These are phyloP conservation scores for Cordia subcordata DNA, from an alignment of 257 asterid species.

Conservation along the genomic window DNA sequence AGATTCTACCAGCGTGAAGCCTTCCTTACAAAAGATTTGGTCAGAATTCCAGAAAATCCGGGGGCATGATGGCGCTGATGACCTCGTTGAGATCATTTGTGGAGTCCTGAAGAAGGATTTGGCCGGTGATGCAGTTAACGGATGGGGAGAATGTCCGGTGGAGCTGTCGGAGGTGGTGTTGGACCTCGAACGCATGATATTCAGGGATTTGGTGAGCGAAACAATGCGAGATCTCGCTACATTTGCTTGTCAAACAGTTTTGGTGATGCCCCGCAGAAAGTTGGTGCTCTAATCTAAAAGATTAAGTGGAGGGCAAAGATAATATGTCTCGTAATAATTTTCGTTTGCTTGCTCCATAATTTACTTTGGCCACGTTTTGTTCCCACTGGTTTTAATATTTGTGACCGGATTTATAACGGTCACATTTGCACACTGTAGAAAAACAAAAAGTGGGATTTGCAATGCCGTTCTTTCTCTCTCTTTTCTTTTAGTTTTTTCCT, in stretches of 20 bases:
- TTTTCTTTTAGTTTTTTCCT: no score
- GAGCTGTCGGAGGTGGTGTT: constrained; percentile 67
- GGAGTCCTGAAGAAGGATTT: constrained; percentile 71
- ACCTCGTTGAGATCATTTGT: constrained; percentile 55
- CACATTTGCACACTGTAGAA: constrained; percentile 13
- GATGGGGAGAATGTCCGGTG: constrained; percentile 73
- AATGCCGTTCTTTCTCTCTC: no score
- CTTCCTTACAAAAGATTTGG: constrained; percentile 47
- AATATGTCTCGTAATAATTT: no score
- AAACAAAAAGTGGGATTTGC: constrained; percentile 1
- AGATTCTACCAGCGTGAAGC: constrained; percentile 11
- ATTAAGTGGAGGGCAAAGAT: no score
- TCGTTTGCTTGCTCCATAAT: neutral
- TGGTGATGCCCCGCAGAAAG: constrained; percentile 56
- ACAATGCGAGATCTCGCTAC: constrained; percentile 61
- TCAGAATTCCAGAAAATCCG: constrained; percentile 56
- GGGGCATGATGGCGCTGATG: constrained; percentile 38
- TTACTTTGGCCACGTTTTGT: neutral
- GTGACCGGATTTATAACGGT: neutral
- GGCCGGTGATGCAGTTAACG: constrained; percentile 44
- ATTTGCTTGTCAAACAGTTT: constrained; percentile 28
- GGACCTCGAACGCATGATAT: constrained; percentile 80
- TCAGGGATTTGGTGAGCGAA: constrained; percentile 74
- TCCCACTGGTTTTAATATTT: no score
- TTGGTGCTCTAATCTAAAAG: constrained; percentile 42